Evolutionary conservation across 176 grass and related monocot genomes (phyloP), one percentile per base, ranked within the genome.

Genomic region (Carex kokanica): DNA sequence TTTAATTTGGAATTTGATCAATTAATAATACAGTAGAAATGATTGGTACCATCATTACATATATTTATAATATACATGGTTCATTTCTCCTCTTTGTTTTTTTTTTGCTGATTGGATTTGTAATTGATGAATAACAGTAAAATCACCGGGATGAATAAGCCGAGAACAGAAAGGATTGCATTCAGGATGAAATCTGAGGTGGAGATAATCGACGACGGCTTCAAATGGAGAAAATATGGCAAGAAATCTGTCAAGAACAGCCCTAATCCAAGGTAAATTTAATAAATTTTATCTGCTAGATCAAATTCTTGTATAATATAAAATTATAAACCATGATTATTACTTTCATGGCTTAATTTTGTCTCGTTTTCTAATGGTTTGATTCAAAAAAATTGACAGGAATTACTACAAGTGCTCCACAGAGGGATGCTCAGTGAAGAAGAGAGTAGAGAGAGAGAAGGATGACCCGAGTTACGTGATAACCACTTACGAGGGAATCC

Each of bases 211-310:
- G 91, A 99, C 49, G 95, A 98, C 38, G 95, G 92, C 15, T 98
- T 93, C 84, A 99, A 93, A 84, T 99, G 93, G 96, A 85, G 96
- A 16, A 99, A 99, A 81, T 95, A 99, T 36, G 93, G 96, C 63
- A 99, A 99, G 89, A 99, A 95, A 57, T 93, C 96, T n/a, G 92
- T 98, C 79, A 98, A 98, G 86, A 95, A 95, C 86, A 98, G 92
- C 89, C 91, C 96, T 4, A 95, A 98, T 62, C 96, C 93, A 41
- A 95, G 95, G 92, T 95, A 92, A 83, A 5, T n/a, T n/a, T n/a
- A n/a, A n/a, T 38, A 38, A 38, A 38, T 18, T 24, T 75, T 13
- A 53, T 27, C 21, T 55, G 7, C 45, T 41, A 29, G 9, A 32
- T 2, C 41, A 78, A 65, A 20, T 12, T 38, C 6, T 58, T 31